Evolutionary conservation across 768 basidiomycete genomes (phyloP).

Genomic region (Infundibulicybe gibba): DNA sequence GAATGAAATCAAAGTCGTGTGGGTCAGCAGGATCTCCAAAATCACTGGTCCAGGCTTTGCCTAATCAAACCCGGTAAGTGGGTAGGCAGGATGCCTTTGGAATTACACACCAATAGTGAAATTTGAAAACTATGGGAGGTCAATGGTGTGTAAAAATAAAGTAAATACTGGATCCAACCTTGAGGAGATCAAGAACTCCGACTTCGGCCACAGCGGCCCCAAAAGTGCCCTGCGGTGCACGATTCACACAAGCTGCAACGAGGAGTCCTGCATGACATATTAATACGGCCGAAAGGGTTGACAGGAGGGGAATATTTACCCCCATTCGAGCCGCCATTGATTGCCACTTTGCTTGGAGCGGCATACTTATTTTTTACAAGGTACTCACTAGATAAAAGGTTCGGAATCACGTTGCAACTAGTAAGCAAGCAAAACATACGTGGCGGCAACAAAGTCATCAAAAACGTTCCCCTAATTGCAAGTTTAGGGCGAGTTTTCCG

Average conservation of each 20-base stretch:
- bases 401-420: not conserved
- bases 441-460: slow-evolving; percentile 80
- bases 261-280: slow-evolving; percentile 50
- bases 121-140: slow-evolving; percentile 51
- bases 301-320: slow-evolving; percentile 34
- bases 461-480: slow-evolving; percentile 61
- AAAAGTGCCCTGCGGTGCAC: slow-evolving; percentile 69
- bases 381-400: slow-evolving; percentile 45
- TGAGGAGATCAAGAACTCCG: slow-evolving; percentile 77
- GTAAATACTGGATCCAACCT: slow-evolving; percentile 37
- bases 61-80: slow-evolving; percentile 25
- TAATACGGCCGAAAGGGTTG: not conserved
- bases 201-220: slow-evolving; percentile 82
- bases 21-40: slow-evolving; percentile 75
- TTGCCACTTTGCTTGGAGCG: slow-evolving; percentile 64
- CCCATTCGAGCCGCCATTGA: slow-evolving; percentile 82
- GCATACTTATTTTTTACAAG: slow-evolving; percentile 72
- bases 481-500: slow-evolving; percentile 1
- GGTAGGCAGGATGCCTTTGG: not conserved
- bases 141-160: slow-evolving; percentile 1
- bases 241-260: slow-evolving; percentile 82
- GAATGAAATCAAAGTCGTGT: slow-evolving; percentile 81
- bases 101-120: slow-evolving; percentile 62
- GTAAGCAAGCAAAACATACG: slow-evolving; percentile 39
- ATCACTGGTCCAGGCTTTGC: slow-evolving; percentile 75